A percentile compares a stretch with the other conserved stretches of the same genome.
Evolutionary conservation across 2,329 filamentous ascomycete species (phyloP).

Genomic region (Neofusicoccum cordaticola): DNA sequence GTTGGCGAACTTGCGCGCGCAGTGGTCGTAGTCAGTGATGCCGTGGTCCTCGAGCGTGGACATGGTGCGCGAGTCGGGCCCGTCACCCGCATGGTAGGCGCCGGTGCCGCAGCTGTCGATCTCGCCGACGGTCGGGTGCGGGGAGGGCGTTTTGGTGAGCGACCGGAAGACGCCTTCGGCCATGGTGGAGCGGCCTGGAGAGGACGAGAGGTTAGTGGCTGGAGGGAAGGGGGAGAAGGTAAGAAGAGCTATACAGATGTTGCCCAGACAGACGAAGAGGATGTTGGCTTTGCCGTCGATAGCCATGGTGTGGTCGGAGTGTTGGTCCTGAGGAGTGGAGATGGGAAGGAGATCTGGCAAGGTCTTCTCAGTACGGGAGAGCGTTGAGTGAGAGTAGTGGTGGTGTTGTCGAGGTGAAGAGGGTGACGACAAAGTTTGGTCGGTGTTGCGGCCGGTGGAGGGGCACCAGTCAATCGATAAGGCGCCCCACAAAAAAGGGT

Average conservation of each 20-base stretch:
- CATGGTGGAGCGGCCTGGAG: slow-evolving; percentile 74
- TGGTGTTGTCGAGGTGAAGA: not conserved
- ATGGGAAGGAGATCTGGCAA: too few species aligned
- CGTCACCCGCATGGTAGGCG: slow-evolving; percentile 76
- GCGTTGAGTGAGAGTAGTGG: not conserved
- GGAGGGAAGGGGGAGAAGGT: slow-evolving; percentile 33
- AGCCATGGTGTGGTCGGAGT: not conserved
- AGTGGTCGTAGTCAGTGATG: slow-evolving; percentile 74
- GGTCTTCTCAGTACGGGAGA: not conserved
- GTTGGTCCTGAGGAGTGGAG: not conserved
- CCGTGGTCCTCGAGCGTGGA: slow-evolving; percentile 70
- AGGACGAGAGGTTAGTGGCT: not conserved
- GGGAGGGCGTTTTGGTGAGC: slow-evolving; percentile 50
- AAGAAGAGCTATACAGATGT: slow-evolving; percentile 65
- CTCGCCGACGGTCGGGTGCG: slow-evolving; percentile 55
- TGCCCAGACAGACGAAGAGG: slow-evolving; percentile 93
- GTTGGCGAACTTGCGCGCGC: slow-evolving; percentile 67
- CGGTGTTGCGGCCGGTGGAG: not conserved
- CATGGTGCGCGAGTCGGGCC: slow-evolving; percentile 81
- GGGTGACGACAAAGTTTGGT: not conserved
- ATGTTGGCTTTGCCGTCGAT: slow-evolving; percentile 57
- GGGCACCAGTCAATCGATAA: slow-evolving; percentile 2
- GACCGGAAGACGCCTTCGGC: slow-evolving; percentile 88
- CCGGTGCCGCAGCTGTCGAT: slow-evolving; percentile 91
- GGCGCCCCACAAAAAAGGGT: not conserved